These are phyloP conservation scores for Chondrostereum purpureum DNA, from an alignment of 1,284 basidiomycete species.

Conservation along the genomic window DNA sequence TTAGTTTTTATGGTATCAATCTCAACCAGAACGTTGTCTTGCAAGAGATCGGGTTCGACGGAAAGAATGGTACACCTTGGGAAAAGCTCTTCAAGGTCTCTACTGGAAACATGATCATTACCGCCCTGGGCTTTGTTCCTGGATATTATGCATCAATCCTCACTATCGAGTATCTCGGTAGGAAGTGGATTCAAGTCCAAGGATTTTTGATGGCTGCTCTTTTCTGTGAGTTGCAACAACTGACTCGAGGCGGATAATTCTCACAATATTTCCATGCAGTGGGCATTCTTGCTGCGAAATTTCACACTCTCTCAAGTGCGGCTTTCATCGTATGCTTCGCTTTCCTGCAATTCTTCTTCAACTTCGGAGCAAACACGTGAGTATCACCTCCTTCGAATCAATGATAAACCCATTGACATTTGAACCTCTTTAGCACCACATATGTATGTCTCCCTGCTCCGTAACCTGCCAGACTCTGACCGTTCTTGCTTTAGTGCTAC, in stretches of 20 bases:
- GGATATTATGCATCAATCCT: slow-evolving; percentile 26
- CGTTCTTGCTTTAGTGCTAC: slow-evolving; percentile 44
- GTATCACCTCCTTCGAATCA: too few species aligned
- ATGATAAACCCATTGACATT: too few species aligned
- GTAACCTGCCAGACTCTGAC: background rate
- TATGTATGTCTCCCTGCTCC: background rate
- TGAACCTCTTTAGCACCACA: too few species aligned
- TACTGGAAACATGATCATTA: slow-evolving; percentile 47
- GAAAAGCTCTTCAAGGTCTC: slow-evolving; percentile 45
- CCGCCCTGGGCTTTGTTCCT: slow-evolving; percentile 56
- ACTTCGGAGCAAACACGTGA: slow-evolving; percentile 68
- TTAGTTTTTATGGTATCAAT: slow-evolving; percentile 60
- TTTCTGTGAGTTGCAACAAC: slow-evolving; percentile 33
- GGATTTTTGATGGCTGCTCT: slow-evolving; percentile 57
- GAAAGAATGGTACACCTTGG: slow-evolving; percentile 41
- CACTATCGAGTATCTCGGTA: slow-evolving; percentile 53
- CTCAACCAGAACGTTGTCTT: slow-evolving; percentile 57
- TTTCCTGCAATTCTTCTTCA: slow-evolving; percentile 39
- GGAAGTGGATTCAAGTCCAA: slow-evolving; percentile 60
- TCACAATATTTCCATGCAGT: slow-evolving; percentile 23
- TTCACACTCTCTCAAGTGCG: slow-evolving; percentile 44
- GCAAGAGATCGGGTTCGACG: slow-evolving; percentile 46
- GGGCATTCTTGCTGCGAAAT: slow-evolving; percentile 48
- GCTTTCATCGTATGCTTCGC: slow-evolving; percentile 58
- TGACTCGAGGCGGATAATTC: background rate